Evolutionary conservation across 306 rosid genomes (phyloP), one percentile per base, ranked within the genome.

Genomic region (Datisca glomerata): DNA sequence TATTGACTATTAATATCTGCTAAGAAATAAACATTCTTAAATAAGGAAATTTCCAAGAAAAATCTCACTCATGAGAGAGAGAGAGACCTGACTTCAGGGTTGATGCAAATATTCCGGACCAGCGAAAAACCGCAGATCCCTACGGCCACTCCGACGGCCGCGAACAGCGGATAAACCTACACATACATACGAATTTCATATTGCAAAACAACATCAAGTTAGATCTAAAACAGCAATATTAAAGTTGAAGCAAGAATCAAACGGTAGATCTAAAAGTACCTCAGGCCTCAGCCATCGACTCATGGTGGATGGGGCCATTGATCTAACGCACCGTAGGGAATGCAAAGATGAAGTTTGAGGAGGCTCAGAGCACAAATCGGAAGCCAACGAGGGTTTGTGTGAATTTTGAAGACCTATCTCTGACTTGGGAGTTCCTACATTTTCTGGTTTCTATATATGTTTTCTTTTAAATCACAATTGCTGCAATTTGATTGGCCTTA

Each of bases 1-100:
- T n/a, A n/a, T n/a, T n/a, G n/a, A n/a, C n/a, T n/a, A n/a, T n/a
- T n/a, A n/a, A n/a, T n/a, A n/a, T n/a, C n/a, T n/a, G n/a, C n/a
- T n/a, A n/a, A n/a, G n/a, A n/a, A n/a, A n/a, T n/a, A n/a, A 25
- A 25, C 8, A 8, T 31, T 31, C n/a, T 11, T 31, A 12, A 3
- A 7, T 4, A 14, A 8, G 33, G 36, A 31, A 8, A 31, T 31
- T 3, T 2, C 36, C 36, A 31, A 31, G 13, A 31, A 31, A 31
- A 2, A 11, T 31, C 10, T 2, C 3, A 31, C 36, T 31, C n/a
- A n/a, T 21, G 40, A 12, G 22, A 53, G 23, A 37, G 25, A 60
- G 18, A 33, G 4, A 12, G 23, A 87, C 98, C 95, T 89, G 74
- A 89, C 98, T 80, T 84, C 98, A 48, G 98, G 98, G 53, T 89